Conservation (phyloP, 768 basidiomycete species). For the Boletus rufocinnamomeus region DNA sequence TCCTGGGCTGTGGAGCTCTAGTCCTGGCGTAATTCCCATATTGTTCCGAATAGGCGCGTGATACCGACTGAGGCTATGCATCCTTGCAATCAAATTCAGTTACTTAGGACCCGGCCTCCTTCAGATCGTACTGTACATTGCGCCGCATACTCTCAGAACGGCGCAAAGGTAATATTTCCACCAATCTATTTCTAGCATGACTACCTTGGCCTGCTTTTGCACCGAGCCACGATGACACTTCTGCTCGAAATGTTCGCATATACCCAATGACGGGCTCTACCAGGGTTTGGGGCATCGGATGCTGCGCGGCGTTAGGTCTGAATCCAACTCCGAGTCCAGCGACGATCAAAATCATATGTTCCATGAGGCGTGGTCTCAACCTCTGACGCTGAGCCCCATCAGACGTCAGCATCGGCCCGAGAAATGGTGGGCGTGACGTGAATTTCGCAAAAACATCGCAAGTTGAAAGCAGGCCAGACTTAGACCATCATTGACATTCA, state of each 20-base stretch:
- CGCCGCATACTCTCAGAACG: background rate
- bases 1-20: too few species aligned
- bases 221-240: background rate
- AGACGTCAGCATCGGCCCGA: background rate
- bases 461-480: background rate
- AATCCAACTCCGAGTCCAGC: background rate
- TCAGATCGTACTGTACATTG: background rate
- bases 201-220: background rate
- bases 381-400: background rate
- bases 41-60: too few species aligned
- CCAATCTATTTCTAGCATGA: background rate
- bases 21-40: background rate
- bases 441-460: background rate
- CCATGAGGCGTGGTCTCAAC: slow-evolving; percentile 4
- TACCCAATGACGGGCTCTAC: background rate
- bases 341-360: background rate
- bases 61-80: too few species aligned
- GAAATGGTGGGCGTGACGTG: background rate
- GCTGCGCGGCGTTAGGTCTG: background rate
- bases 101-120: too few species aligned
- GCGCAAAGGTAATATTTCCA: background rate
- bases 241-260: background rate
- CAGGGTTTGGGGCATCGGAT: slow-evolving; percentile 5
- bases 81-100: too few species aligned
- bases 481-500: background rate